Evolutionary conservation across 2,329 filamentous ascomycete genomes (phyloP).

Genomic region (Aspergillus versicolor): DNA sequence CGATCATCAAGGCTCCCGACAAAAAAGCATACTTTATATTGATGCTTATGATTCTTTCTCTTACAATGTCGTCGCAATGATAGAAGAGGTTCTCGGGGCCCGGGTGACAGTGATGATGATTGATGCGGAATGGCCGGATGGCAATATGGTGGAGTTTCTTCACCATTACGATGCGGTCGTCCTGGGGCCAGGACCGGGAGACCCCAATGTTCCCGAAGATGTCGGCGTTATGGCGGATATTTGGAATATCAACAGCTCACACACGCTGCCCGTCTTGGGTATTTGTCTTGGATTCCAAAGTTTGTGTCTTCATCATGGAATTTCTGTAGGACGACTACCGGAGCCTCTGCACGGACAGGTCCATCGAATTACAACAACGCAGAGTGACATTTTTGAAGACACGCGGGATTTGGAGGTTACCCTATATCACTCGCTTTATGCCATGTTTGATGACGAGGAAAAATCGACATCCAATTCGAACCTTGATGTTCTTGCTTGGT

Average conservation of each 20-base stretch:
- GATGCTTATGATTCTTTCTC: conserved; percentile 97
- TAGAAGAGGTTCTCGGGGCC: conserved; percentile 67
- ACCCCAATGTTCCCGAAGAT: conserved; percentile 69
- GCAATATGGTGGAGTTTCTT: conserved; percentile 49
- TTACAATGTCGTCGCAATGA: conserved; percentile 85
- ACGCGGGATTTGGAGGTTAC: conserved; percentile 66
- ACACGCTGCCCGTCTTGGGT: conserved; percentile 74
- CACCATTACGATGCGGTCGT: conserved; percentile 78
- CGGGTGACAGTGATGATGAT: conserved; percentile 72
- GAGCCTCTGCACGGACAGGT: conserved; percentile 82
- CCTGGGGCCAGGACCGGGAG: conserved; percentile 85
- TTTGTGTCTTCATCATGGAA: conserved; percentile 67
- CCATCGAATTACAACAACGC: conserved; percentile 61
- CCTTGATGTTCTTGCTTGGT: conserved; percentile 62
- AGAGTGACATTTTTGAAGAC: conserved; percentile 64
- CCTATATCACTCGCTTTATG: conserved; percentile 69
- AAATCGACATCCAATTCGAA: conserved; percentile 23
- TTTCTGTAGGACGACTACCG: conserved; percentile 63
- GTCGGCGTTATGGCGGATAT: conserved; percentile 77
- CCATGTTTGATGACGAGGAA: conserved; percentile 39
- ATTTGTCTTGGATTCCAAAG: conserved; percentile 91
- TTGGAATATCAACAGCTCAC: conserved; percentile 63
- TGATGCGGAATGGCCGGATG: conserved; percentile 51
- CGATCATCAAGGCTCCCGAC: not conserved
- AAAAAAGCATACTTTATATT: conserved; percentile 70